Base-by-base conservation (phyloP, 1,139 yeast species). In the Debaryomyces nepalensis region DNA sequence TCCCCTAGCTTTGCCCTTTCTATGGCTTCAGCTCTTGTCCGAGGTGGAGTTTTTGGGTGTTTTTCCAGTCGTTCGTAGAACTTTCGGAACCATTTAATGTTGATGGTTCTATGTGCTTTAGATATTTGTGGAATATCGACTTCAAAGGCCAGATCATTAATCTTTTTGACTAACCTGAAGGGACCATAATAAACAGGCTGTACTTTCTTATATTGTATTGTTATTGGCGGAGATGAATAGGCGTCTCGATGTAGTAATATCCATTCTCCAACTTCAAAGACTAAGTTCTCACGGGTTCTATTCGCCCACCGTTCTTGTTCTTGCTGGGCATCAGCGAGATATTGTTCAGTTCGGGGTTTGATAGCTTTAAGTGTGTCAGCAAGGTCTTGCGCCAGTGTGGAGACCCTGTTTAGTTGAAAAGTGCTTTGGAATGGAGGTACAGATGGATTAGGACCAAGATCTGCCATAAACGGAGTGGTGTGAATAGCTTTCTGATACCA, bases 121-220 rank as follows among this genome's bases (percentile, higher is more conserved):
- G 30, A 12, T 29, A 36, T 36, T 10, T 19, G 18, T 3, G 37
- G 43, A 10, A 36, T 19, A 20, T 40, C 40, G 4, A 40, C 31
- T 32, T 35, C 42, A 26, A 22, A 41, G 18, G 41, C 44, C 19
- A 37, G 29, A 3, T 33, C 36, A 12, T 29, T 33, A 10, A 33
- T 38, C 14, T 37, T 24, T 23, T 41, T 31, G 3, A 41, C 43
- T 11, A 37, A 16, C 14, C 29, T 31, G 18, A 41, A 41, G 11
- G 43, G 40, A n/a, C 43, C 40, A 23, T 36, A 31, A 21, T 37
- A 37, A 6, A 37, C 37, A 3, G 33, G 24, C 5, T 27, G 26
- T 19, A 39, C 15, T 12, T 41, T 41, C 26, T 12, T 15, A 20
- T 41, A 37, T 16, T 22, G 5, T 14, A 10, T 24, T 5, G 27